These are phyloP conservation scores for Hypsizygus marmoreus DNA, from an alignment of 768 basidiomycete genomes.

Conservation along the genomic window DNA sequence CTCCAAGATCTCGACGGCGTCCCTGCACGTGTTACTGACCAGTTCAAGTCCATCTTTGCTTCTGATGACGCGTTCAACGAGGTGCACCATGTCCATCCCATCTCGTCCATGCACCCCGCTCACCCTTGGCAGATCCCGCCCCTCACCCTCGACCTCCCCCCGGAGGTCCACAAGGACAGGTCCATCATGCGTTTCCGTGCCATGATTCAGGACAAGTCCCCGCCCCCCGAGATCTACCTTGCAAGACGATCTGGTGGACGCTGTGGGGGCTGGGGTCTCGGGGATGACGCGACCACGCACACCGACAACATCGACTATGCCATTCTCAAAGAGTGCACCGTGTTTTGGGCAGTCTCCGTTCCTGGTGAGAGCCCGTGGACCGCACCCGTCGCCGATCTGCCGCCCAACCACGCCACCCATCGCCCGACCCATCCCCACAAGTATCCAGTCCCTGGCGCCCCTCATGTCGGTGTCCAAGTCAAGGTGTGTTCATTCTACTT, in stretches of 20 bases:
- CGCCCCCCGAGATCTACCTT: conserved; percentile 73
- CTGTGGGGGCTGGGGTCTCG: conserved; percentile 79
- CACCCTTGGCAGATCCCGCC: conserved; percentile 50
- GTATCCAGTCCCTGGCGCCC: conserved; percentile 52
- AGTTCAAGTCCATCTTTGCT: conserved; percentile 46
- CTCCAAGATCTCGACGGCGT: conserved; percentile 41
- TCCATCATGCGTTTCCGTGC: conserved; percentile 70
- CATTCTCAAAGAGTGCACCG: conserved; percentile 59
- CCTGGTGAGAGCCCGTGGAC: conserved; percentile 71
- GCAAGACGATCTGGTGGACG: conserved; percentile 40
- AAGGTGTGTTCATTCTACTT: conserved; percentile 56
- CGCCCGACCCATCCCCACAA: conserved; percentile 51
- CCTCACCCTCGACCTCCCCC: conserved; percentile 49
- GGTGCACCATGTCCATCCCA: conserved; percentile 23
- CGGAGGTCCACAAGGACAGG: conserved; percentile 49
- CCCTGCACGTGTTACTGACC: conserved; percentile 39
- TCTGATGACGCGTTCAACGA: conserved; percentile 39
- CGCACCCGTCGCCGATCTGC: conserved; percentile 18
- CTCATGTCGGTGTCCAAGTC: conserved; percentile 71
- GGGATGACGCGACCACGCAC: conserved; percentile 51
- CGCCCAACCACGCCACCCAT: conserved; percentile 2
- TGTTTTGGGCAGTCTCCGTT: conserved; percentile 75
- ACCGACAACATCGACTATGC: conserved; percentile 39
- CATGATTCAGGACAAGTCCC: conserved; percentile 83
- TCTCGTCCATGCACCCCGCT: background rate